Evolutionary conservation across 306 rosid genomes (phyloP).

Genomic region (Glycyrrhiza uralensis): DNA sequence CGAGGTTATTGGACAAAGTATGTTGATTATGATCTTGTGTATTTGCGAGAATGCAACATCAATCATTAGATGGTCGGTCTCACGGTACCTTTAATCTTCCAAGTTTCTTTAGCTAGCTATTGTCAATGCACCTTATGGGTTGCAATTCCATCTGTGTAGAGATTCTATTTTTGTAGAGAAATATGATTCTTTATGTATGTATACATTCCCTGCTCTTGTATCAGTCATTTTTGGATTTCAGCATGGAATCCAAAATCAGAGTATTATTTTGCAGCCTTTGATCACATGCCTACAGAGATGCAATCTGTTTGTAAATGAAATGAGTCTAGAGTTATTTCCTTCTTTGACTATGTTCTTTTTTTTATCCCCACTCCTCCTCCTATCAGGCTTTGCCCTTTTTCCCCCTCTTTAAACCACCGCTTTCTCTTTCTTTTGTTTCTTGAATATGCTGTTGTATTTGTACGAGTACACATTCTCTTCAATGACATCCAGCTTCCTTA

Average conservation of each 20-base stretch:
- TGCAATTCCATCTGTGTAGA: conserved; percentile 39
- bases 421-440: background rate
- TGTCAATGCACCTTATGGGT: conserved; percentile 21
- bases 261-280: background rate
- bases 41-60: conserved; percentile 87
- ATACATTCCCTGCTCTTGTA: conserved; percentile 19
- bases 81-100: conserved; percentile 17
- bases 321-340: conserved; percentile 7
- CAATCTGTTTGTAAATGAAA: conserved; percentile 31
- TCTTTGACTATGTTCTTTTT: too few relatives aligned
- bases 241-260: conserved; percentile 20
- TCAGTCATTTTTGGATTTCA: conserved; percentile 2
- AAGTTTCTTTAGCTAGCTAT: conserved; percentile 26
- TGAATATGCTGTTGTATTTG: background rate
- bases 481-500: background rate
- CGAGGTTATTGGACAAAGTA: conserved; percentile 68
- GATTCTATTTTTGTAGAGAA: conserved; percentile 20
- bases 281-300: conserved; percentile 26
- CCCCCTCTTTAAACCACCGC: too few relatives aligned
- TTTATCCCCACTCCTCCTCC: too few relatives aligned
- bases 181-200: conserved; percentile 50
- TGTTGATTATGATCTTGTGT: conserved; percentile 55
- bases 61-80: conserved; percentile 55
- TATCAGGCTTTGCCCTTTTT: too few relatives aligned
- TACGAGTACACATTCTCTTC: background rate